These are phyloP conservation scores for Osmanthus fragrans DNA, from an alignment of 257 asterid species.

Conservation along the genomic window DNA sequence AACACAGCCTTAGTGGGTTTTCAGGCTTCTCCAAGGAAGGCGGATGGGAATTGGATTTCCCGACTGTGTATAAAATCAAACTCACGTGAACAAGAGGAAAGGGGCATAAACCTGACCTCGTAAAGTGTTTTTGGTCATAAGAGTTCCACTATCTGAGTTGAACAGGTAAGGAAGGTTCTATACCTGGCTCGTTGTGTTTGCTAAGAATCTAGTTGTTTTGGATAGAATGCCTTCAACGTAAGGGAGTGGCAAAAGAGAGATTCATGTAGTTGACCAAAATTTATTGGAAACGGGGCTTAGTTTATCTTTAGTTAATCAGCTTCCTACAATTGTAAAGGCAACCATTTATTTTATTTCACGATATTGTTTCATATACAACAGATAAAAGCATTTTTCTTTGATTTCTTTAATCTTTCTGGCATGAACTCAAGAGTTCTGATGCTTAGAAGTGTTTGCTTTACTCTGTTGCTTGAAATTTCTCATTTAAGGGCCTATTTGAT, in stretches of 20 bases:
- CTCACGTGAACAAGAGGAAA: no score
- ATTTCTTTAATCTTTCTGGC: neutral
- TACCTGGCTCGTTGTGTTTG: neutral
- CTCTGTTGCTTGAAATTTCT: constrained; percentile 16
- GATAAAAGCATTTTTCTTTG: neutral
- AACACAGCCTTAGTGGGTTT: no score
- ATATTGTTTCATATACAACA: constrained; percentile 4
- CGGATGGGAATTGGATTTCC: no score
- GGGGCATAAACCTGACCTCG: no score
- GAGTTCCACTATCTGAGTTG: neutral
- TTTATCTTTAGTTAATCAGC: neutral
- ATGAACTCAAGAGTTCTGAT: constrained; percentile 11
- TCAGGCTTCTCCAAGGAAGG: no score
- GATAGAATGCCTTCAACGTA: neutral
- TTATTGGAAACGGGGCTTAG: neutral
- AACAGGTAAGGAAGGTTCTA: neutral
- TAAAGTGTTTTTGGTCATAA: neutral
- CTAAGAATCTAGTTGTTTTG: neutral
- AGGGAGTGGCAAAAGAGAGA: neutral
- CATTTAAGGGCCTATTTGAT: no score
- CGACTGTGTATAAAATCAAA: no score
- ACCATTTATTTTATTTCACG: neutral
- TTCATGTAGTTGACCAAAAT: neutral
- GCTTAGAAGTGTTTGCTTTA: neutral
- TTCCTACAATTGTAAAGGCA: constrained; percentile 6